These are phyloP conservation scores for Fusarium lyarnte DNA, from an alignment of 2,329 filamentous ascomycete species.

Conservation along the genomic window DNA sequence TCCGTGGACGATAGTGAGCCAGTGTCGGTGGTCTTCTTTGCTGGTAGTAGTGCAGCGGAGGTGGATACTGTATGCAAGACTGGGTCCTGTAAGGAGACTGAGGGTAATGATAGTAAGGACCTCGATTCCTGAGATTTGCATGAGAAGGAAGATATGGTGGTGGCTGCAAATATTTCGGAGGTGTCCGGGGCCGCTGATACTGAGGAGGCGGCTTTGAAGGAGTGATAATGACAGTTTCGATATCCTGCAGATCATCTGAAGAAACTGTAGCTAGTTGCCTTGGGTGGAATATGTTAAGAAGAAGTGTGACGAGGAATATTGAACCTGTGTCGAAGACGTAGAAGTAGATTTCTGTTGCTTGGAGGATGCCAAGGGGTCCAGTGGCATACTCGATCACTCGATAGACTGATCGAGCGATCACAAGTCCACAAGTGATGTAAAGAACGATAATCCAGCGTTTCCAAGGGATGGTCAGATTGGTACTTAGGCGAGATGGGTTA, in stretches of 20 bases:
- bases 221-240: background rate
- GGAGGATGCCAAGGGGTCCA: slow-evolving; percentile 44
- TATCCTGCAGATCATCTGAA: background rate
- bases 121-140: background rate
- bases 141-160: slow-evolving; percentile 5
- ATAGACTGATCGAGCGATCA: slow-evolving; percentile 52
- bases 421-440: slow-evolving; percentile 40
- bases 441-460: slow-evolving; percentile 39
- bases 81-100: background rate
- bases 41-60: slow-evolving; percentile 7
- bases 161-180: background rate
- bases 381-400: slow-evolving; percentile 53
- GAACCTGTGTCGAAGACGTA: slow-evolving; percentile 50
- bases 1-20: slow-evolving; percentile 3
- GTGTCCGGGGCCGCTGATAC: background rate
- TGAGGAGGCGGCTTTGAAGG: background rate
- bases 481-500: background rate
- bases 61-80: slow-evolving; percentile 9
- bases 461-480: slow-evolving; percentile 37
- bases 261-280: background rate
- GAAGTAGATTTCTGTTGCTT: slow-evolving; percentile 46
- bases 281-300: slow-evolving; percentile 32
- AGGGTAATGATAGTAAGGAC: background rate
- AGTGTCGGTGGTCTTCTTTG: slow-evolving; percentile 7
- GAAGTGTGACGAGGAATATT: slow-evolving; percentile 39